Base-by-base conservation (phyloP, 2,329 filamentous ascomycete genomes). In the Trichoderma guizhouense region DNA sequence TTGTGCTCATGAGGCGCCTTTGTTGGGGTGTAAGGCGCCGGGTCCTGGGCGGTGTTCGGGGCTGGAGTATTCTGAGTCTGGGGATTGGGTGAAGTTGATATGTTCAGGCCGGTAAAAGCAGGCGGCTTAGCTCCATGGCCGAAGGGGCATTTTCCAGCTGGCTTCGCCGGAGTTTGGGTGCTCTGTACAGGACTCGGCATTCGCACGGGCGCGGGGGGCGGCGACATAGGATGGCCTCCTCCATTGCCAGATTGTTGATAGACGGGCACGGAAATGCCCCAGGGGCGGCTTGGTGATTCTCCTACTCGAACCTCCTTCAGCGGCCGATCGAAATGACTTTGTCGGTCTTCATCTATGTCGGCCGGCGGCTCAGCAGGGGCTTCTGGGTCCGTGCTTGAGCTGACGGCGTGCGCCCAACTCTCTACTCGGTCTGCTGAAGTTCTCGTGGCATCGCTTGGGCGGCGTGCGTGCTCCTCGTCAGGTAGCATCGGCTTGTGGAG, bases 261-360 rank as follows among this genome's bases (percentile, higher is more conserved):
- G 47, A 89, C 81, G 3, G 95, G 95, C 0, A 98, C 91, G 6
- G 90, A 89, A 67, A 98, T 97, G 7, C 95, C 95, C 95, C 95
- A 98, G 15, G 95, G 95, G 58, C 95, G 88, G 80, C 93, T 97
- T 6, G 95, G 95, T 15, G 93, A 97, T 81, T 98, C 95, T 57
- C 95, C 95, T 26, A 98, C 90, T n/a, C 95, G 88, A 11, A 98
- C 89, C 76, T 98, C 95, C 78, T 95, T 93, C 67, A 98, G 81
- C 0, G 93, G 91, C 58, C 95, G 89, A 75, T 97, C 94, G 79
- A 97, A 98, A 77, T 91, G 92, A 71, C 90, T 87, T 74, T 90
- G 86, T 71, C 94, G 88, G 58, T 90, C 88, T 3, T 88, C 86
- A 14, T 85, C 83, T 3, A 63, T 69, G 4, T 73, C 82, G 18